Evolutionary conservation across 257 asterid species (phyloP).

Genomic region (Nicotiana otophora): DNA sequence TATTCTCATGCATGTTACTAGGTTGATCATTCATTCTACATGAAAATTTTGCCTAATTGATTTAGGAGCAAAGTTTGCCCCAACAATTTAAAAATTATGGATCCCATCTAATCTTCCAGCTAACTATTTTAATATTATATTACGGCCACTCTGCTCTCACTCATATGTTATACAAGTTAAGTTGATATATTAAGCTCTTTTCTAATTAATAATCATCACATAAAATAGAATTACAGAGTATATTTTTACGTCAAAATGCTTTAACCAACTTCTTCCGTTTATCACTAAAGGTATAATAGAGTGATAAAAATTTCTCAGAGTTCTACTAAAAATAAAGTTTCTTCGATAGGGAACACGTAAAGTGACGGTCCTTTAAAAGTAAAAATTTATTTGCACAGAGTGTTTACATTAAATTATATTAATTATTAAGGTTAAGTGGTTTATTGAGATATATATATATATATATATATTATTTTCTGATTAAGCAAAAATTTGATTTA

Average conservation of each 20-base stretch:
- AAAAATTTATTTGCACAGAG: no score
- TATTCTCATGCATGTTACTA: background rate
- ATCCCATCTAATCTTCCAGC: background rate
- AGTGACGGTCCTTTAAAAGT: no score
- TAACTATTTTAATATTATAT: background rate
- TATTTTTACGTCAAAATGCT: background rate
- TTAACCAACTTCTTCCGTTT: background rate
- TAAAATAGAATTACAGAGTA: background rate
- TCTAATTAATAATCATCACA: background rate
- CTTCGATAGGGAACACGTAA: no score
- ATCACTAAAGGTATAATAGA: no score
- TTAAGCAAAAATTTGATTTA: no score
- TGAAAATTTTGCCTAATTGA: background rate
- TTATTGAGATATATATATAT: no score
- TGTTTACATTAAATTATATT: no score
- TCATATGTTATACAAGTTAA: background rate
- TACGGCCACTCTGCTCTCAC: background rate
- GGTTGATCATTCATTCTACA: background rate
- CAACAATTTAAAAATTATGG: background rate
- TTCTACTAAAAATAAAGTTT: no score
- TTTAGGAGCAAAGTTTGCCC: slow-evolving; percentile 1
- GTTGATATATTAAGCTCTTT: background rate
- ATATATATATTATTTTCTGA: no score
- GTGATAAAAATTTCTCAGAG: no score
- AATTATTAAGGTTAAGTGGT: no score